Evolutionary conservation across 2,329 filamentous ascomycete species (phyloP), one percentile per base, ranked within the genome.

Genomic region (Fusarium fujikuroi): DNA sequence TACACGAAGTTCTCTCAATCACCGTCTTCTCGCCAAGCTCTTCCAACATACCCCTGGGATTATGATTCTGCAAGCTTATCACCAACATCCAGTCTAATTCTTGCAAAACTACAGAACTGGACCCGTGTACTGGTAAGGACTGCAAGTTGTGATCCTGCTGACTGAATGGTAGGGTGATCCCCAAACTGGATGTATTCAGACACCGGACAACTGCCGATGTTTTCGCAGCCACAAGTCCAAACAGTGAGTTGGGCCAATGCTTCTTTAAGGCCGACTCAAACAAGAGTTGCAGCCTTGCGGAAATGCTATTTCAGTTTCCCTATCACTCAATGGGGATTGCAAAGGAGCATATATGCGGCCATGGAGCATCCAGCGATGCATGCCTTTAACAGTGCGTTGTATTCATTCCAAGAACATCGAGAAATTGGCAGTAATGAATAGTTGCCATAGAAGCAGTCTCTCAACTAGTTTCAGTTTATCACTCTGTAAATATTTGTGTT

Each of bases 311-410:
- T 28, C 30, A 23, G 36, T 28, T 42, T 25, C 44, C 47, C n/a
- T 53, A 39, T 36, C 16, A 53, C 44, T 42, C 19, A 25, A 25
- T 30, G 28, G 44, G 21, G 39, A 23, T 46, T 21, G 19, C 16
- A n/a, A 37, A 46, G 25, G 9, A 25, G 37, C n/a, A 37, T 36
- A 44, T n/a, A 53, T 42, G 15, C 9, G 36, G 25, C 32, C 40
- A n/a, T 50, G 28, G 46, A 56, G 69, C 69, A 72, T 72, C 65
- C 37, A 72, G 69, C 34, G 69, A 73, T 70, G 70, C 36, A 14
- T 44, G 28, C 21, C n/a, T 21, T 32, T 37, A 39, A 49, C 18
- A 46, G 18, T 37, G 32, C 30, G 32, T 23, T 62, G 23, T 30
- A 53, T 34, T 34, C 25, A 11, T 28, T 52, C 15, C 18, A 10